Evolutionary conservation across 768 basidiomycete genomes (phyloP).

Genomic region (Amanita subjunquillea): DNA sequence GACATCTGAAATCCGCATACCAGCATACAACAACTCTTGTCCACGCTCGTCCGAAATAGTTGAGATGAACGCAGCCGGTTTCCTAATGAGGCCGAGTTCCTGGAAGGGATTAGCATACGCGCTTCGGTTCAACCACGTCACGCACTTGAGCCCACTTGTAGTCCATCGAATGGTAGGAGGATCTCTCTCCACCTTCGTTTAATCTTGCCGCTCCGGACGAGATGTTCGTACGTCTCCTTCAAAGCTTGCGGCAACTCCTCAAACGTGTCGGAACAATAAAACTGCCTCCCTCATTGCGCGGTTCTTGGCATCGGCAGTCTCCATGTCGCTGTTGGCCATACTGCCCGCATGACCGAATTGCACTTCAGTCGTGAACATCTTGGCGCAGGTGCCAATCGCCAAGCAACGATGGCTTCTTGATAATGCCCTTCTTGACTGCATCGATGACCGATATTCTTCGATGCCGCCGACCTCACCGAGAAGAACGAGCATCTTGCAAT

Average conservation of each 20-base stretch:
- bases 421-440: conserved; percentile 84
- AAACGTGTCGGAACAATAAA: conserved; percentile 98
- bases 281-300: conserved; percentile 83
- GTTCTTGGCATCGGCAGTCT: conserved; percentile 99
- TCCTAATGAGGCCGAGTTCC: conserved; percentile 95
- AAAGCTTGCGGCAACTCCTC: conserved; percentile 87
- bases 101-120: conserved; percentile 6
- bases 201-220: conserved; percentile 64
- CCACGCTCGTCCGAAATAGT: conserved; percentile 99
- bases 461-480: conserved; percentile 98
- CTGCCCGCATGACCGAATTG: conserved; percentile 99
- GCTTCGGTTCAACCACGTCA: background rate
- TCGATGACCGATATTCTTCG: conserved; percentile 99
- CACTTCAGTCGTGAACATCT: conserved; percentile 99
- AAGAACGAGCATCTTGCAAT: conserved; percentile 98
- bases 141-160: conserved; percentile 94
- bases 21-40: conserved; percentile 95
- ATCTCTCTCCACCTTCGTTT: conserved; percentile 64
- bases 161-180: conserved; percentile 98
- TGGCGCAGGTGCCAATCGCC: conserved; percentile 99
- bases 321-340: conserved; percentile 95
- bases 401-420: conserved; percentile 99
- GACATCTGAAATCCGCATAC: conserved; percentile 98
- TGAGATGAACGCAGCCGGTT: conserved; percentile 97
- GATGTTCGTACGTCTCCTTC: conserved; percentile 73